A percentile compares a stretch with the other conserved stretches of the same genome.
Evolutionary conservation across 2,329 filamentous ascomycete species (phyloP).

Genomic region (Cryphonectria japonica): DNA sequence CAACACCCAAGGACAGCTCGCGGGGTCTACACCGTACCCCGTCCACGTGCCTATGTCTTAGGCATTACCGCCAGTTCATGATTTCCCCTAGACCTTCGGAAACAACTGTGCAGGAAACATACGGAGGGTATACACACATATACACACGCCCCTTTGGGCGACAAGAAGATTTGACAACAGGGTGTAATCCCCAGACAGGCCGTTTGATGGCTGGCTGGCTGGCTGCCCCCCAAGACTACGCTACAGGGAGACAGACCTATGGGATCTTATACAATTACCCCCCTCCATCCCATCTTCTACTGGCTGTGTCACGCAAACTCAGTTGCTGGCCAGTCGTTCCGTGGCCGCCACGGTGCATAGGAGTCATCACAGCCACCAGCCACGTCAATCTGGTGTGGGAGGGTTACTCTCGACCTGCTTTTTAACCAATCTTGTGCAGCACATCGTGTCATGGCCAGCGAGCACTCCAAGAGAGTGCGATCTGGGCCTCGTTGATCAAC

Average conservation of each 20-base stretch:
- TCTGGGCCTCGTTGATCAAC: conserved; percentile 15
- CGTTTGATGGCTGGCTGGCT: background rate
- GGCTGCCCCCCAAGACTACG: background rate
- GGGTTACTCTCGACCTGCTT: conserved; percentile 2
- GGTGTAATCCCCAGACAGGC: background rate
- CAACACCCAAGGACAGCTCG: conserved; percentile 22
- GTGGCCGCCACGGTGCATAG: background rate
- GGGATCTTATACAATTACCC: background rate
- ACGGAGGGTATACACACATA: background rate
- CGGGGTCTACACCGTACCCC: background rate
- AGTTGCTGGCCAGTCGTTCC: background rate
- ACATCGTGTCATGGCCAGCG: background rate
- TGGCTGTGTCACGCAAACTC: conserved; percentile 3
- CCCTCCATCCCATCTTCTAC: background rate
- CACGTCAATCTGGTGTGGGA: conserved; percentile 12
- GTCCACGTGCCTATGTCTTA: background rate
- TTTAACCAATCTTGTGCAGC: conserved; percentile 12
- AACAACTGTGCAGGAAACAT: background rate
- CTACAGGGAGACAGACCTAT: background rate
- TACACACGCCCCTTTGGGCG: background rate
- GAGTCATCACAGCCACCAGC: conserved; percentile 11
- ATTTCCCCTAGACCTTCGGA: conserved; percentile 16
- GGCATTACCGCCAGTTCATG: conserved; percentile 7
- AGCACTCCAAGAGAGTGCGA: background rate
- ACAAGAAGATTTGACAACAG: background rate